phyloP scores from a whole-genome alignment of 2,329 filamentous ascomycete genomes.

The Alternaria arborescens region DNA sequence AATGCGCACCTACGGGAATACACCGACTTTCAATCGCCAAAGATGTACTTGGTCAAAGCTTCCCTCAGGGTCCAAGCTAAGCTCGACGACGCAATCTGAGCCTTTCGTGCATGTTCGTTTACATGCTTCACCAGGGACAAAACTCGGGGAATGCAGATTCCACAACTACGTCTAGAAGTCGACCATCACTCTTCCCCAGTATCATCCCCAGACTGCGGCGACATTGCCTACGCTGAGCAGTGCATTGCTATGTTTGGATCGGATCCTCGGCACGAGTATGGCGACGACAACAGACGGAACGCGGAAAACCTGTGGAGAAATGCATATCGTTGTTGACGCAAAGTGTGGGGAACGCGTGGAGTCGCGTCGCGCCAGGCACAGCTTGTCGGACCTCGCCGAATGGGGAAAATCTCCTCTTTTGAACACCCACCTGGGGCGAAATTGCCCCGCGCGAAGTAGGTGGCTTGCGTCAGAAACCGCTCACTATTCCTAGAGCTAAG shows the following conservation, averaged over 20 bases:
- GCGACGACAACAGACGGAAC: neutral
- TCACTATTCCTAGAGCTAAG: neutral
- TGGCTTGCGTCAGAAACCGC: neutral
- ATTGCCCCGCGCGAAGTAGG: constrained; percentile 5
- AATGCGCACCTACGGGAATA: neutral
- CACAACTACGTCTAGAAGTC: neutral
- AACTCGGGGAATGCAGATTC: neutral
- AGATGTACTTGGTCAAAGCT: neutral
- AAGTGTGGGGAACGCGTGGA: constrained; percentile 27
- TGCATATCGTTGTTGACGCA: constrained; percentile 23
- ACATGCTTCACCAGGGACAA: neutral
- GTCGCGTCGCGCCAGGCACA: constrained; percentile 9
- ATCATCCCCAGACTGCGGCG: neutral
- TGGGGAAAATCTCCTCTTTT: constrained; percentile 36
- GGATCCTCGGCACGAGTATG: neutral
- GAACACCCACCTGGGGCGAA: neutral
- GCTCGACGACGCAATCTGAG: constrained; percentile 1
- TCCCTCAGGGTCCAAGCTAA: constrained; percentile 18
- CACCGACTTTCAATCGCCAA: constrained; percentile 5
- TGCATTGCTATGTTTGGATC: neutral
- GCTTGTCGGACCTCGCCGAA: constrained; percentile 4
- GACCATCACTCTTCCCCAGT: neutral
- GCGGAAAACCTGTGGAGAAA: constrained; percentile 18
- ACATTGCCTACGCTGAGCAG: constrained; percentile 1
- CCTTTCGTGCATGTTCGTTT: neutral